Evolutionary conservation across 352 stramenopile genomes (phyloP), one percentile per base, ranked within the genome.

Genomic region (Phytophthora tubulina): DNA sequence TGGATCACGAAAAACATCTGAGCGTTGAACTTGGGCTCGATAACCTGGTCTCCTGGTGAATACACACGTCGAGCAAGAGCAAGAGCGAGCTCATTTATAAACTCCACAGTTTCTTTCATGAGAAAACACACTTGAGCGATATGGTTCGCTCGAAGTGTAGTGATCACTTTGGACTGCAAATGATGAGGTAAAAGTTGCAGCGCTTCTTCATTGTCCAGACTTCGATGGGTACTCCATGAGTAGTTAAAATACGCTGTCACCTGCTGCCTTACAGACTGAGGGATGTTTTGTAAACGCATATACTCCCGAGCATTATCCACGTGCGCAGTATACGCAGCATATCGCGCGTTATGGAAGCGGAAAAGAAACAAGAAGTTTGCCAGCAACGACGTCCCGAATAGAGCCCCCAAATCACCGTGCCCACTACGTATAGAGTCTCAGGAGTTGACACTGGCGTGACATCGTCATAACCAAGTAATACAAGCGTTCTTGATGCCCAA

Each of bases 1-100:
- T 72, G 83, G 27, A 90, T 86, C 5, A 92, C 82, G 38, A 92
- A 93, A 56, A 89, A 93, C 86, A 91, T 92, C 62, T 90, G 85
- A n/a, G 82, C 80, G 39, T 90, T 93, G 31, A 88, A 72, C 35
- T 93, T 93, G 2, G 82, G 84, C 54, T 93, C 81, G 15, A 89
- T 91, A 35, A 93, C 86, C n/a, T 72, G 78, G 36, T 93, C 86
- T 14, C 67, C 73, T 0, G 86, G 86, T 6, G 84, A 84, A 45
- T 91, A 92, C 1, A 90, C 80, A 2, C 70, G 70, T 35, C 81
- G 73, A 4, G 81, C 67, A 0, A 94, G 68, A 2, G 82, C 67
- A 1, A 89, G 53, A 9, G 82, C 85, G 3, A 92, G 52, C 11
- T 82, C 53, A 27, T 94, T 91, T 51, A 92, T 82, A 33, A 94